A percentile compares a stretch with the other conserved stretches of the same genome.
Evolutionary conservation across 2,329 filamentous ascomycete genomes (phyloP).

Genomic region (Cordyceps tenuipes): DNA sequence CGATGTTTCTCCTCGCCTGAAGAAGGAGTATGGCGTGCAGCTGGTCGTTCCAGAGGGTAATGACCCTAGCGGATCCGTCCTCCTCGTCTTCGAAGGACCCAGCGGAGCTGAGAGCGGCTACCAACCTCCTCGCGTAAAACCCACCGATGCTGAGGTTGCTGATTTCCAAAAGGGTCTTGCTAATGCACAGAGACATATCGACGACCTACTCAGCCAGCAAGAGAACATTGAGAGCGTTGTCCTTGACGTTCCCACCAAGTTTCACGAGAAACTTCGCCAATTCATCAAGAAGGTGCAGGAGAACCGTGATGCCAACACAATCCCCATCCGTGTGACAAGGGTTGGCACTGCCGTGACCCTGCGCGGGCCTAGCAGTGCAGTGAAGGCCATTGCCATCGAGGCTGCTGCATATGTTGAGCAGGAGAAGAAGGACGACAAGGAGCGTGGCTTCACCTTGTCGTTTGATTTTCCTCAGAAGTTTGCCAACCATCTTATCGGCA

Average conservation of each 20-base stretch:
- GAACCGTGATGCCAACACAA: slow-evolving; percentile 45
- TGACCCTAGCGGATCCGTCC: slow-evolving; percentile 52
- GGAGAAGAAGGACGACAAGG: slow-evolving; percentile 86
- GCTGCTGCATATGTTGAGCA: slow-evolving; percentile 73
- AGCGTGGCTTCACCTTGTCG: slow-evolving; percentile 74
- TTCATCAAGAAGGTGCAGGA: slow-evolving; percentile 60
- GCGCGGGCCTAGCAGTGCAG: slow-evolving; percentile 65
- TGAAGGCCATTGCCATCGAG: slow-evolving; percentile 64
- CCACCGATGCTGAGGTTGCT: slow-evolving; percentile 40
- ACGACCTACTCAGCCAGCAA: slow-evolving; percentile 50
- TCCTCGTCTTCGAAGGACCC: slow-evolving; percentile 69
- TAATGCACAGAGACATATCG: slow-evolving; percentile 49
- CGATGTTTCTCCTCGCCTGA: slow-evolving; percentile 54
- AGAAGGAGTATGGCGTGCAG: slow-evolving; percentile 63
- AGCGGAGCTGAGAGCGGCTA: slow-evolving; percentile 38
- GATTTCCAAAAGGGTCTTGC: slow-evolving; percentile 47
- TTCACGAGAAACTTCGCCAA: slow-evolving; percentile 53
- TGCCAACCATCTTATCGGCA: slow-evolving; percentile 74
- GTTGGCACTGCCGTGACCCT: slow-evolving; percentile 58
- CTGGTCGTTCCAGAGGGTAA: slow-evolving; percentile 59
- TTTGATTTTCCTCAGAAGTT: slow-evolving; percentile 96
- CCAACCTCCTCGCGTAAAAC: slow-evolving; percentile 46
- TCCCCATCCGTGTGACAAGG: slow-evolving; percentile 52
- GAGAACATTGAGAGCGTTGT: slow-evolving; percentile 42
- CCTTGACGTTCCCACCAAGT: slow-evolving; percentile 54